phyloP scores from a whole-genome alignment of 352 stramenopile species.

The Thalassiosira hispida region DNA sequence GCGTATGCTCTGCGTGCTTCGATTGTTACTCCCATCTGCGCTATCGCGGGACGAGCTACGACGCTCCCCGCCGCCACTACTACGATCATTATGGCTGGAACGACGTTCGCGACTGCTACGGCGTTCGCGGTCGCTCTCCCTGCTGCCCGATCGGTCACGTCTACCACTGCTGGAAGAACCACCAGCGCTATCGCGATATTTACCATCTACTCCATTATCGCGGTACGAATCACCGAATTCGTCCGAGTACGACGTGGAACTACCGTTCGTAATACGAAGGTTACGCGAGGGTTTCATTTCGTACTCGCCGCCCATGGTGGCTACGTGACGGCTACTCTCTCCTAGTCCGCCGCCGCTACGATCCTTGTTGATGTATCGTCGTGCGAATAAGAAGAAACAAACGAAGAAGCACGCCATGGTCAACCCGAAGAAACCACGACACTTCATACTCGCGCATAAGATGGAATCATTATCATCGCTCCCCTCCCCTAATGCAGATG shows the following conservation, averaged over 20 bases:
- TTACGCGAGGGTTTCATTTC: too few relatives aligned
- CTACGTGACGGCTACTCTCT: too few relatives aligned
- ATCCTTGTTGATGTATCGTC: constrained; percentile 40
- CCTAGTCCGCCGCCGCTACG: too few relatives aligned
- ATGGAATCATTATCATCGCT: background rate
- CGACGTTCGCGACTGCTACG: background rate
- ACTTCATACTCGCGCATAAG: constrained; percentile 36
- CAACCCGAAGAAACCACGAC: constrained; percentile 26
- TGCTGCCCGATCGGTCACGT: background rate
- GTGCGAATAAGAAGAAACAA: constrained; percentile 39
- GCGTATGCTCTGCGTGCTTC: background rate
- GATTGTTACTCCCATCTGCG: background rate
- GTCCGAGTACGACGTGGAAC: background rate
- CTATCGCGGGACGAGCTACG: background rate
- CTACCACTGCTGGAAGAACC: background rate
- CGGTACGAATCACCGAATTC: too few relatives aligned
- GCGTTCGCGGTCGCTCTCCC: background rate
- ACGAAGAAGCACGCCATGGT: constrained; percentile 27
- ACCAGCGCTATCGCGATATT: too few relatives aligned
- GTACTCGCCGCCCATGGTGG: too few relatives aligned
- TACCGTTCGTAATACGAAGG: too few relatives aligned
- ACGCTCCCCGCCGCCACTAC: too few relatives aligned
- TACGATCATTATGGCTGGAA: background rate
- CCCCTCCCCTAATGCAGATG: background rate
- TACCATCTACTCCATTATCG: too few relatives aligned